Evolutionary conservation across 208 protist genomes (phyloP).

Genomic region (Histomonas meleagridis): DNA sequence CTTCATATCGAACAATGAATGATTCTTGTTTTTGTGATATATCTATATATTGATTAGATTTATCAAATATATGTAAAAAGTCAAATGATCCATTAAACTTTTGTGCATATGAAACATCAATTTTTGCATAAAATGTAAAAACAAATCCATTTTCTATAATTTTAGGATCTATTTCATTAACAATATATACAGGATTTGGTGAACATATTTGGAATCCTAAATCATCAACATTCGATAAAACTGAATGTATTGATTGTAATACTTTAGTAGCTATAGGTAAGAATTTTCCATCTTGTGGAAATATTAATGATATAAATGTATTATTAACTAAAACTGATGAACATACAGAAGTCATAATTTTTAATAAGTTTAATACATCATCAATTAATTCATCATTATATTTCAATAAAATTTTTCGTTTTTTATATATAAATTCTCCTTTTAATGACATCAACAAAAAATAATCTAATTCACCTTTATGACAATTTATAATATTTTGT

Average conservation of each 20-base stretch:
- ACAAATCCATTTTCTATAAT: background rate
- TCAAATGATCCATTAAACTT: background rate
- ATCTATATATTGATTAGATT: background rate
- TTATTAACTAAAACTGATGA: background rate
- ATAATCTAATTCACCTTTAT: background rate
- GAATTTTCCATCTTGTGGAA: background rate
- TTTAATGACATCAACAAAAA: background rate
- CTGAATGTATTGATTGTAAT: background rate
- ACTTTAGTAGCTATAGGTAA: background rate
- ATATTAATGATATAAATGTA: background rate
- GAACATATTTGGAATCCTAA: background rate
- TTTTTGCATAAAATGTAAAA: background rate
- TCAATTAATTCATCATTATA: background rate
- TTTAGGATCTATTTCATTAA: background rate
- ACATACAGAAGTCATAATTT: background rate
- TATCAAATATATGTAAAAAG: background rate
- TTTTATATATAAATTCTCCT: background rate
- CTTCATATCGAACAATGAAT: background rate
- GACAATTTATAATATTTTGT: background rate
- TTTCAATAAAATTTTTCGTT: background rate
- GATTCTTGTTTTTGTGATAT: background rate
- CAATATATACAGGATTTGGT: background rate
- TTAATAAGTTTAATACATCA: background rate
- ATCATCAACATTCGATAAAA: background rate
- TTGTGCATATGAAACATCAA: background rate